These are phyloP conservation scores for Psilocybe cubensis DNA, from an alignment of 768 basidiomycete species.

Conservation along the genomic window DNA sequence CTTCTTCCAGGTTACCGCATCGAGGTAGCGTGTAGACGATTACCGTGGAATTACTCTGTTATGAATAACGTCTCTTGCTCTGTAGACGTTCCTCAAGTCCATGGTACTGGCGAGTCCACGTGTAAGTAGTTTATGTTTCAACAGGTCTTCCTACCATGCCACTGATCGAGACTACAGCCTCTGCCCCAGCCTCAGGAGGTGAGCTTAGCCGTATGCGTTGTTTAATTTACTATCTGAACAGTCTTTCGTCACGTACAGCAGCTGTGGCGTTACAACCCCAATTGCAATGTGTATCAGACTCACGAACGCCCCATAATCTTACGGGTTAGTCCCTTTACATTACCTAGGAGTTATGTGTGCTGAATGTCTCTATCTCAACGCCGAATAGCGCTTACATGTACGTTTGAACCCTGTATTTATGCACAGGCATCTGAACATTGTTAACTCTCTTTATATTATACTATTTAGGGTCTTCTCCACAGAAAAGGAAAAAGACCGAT, in stretches of 20 bases:
- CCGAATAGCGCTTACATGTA: conserved; percentile 1
- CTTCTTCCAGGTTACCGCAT: not conserved
- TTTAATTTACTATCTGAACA: not conserved
- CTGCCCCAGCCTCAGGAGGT: not conserved
- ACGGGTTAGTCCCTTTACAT: conserved; percentile 6
- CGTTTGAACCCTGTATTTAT: not conserved
- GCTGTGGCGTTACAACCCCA: not conserved
- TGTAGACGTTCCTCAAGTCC: conserved; percentile 1
- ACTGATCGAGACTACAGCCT: not conserved
- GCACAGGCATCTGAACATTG: too few relatives aligned
- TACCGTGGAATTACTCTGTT: not conserved
- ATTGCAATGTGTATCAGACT: not conserved
- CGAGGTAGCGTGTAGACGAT: not conserved
- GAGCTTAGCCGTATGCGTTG: not conserved
- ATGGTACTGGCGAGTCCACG: not conserved
- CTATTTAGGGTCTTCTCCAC: not conserved
- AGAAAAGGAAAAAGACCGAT: not conserved
- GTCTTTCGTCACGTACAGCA: not conserved
- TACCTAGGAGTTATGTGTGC: not conserved
- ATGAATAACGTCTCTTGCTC: not conserved
- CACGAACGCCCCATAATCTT: conserved; percentile 13
- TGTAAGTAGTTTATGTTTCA: conserved; percentile 1
- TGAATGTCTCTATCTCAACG: not conserved
- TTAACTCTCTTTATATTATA: not conserved
- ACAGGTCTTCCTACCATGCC: not conserved